Evolutionary conservation across 2,329 filamentous ascomycete genomes (phyloP), one percentile per base, ranked within the genome.

Genomic region (Beauveria brongniartii): DNA sequence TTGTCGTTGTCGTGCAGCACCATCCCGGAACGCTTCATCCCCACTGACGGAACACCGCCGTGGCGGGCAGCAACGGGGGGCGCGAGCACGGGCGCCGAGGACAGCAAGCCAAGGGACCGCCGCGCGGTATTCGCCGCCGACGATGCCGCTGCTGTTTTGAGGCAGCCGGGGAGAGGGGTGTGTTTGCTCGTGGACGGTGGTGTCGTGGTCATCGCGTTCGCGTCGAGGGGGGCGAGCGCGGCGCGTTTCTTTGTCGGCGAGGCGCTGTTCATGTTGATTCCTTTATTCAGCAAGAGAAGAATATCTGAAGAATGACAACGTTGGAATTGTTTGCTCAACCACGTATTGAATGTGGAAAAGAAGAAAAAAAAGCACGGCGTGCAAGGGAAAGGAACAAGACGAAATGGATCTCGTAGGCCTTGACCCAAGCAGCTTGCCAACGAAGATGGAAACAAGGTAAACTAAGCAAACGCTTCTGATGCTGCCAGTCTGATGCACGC

Each of bases 191-290:
- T 65, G 61, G 56, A 66, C 62, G 64, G 70, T 62, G 72, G 73
- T 41, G 71, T 69, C 20, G 67, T 63, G 26, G 68, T 66, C 65
- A 69, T 69, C 68, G 74, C 74, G 72, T 81, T 81, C 59, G 75
- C 74, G 70, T 80, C 73, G 55, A 79, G 71, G 24, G 76, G 69
- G 56, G 74, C 78, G 46, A 81, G 76, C 50, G 61, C 61, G 63
- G 76, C 78, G 76, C 79, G 79, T 76, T 77, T 72, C 68, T 79
- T 80, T 43, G 69, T 64, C 12, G 78, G 78, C 51, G 75, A 75
- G 47, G 73, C 71, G 37, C 69, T 24, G 51, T 55, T 52, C 59
- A 61, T 60, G 12, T 30, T 46, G 26, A n/a, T 47, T 34, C 37
- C 14, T 14, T 16, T 16, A 1, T 37, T 16, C 34, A 16, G 34